Conservation (phyloP, 2,329 filamentous ascomycete species). For the Fusarium agapanthi region DNA sequence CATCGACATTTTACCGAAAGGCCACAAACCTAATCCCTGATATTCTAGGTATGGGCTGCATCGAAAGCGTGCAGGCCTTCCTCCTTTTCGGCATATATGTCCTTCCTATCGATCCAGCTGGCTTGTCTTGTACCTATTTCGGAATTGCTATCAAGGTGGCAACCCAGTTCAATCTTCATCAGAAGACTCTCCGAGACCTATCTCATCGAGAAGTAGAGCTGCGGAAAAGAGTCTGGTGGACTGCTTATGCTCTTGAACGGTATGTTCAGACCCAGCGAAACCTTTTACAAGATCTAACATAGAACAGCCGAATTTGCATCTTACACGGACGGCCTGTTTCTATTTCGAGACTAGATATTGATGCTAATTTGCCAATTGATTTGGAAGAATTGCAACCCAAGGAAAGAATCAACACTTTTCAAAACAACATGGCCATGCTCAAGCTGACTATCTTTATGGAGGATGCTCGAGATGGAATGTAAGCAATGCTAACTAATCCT, state of each 20-base stretch:
- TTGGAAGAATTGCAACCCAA: slow-evolving; percentile 18
- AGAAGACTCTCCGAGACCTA: not conserved
- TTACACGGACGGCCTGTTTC: slow-evolving; percentile 34
- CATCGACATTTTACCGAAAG: slow-evolving; percentile 25
- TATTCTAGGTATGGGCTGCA: slow-evolving; percentile 21
- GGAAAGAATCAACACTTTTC: slow-evolving; percentile 29
- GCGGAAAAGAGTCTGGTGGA: slow-evolving; percentile 39
- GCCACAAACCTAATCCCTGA: slow-evolving; percentile 23
- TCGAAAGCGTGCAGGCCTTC: slow-evolving; percentile 35
- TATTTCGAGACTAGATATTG: slow-evolving; percentile 18
- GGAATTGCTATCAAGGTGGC: slow-evolving; percentile 35
- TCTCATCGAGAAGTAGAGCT: slow-evolving; percentile 5
- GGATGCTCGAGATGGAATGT: slow-evolving; percentile 31
- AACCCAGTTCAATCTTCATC: slow-evolving; percentile 30
- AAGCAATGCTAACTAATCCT: not conserved
- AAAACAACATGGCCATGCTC: slow-evolving; percentile 26
- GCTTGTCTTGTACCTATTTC: slow-evolving; percentile 36
- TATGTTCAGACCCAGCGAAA: not conserved
- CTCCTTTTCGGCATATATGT: slow-evolving; percentile 31
- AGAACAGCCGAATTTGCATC: slow-evolving; percentile 25
- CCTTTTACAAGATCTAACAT: not conserved
- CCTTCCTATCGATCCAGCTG: slow-evolving; percentile 30
- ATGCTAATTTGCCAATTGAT: slow-evolving; percentile 16
- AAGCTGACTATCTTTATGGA: slow-evolving; percentile 36
- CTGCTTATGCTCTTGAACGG: slow-evolving; percentile 34